Base-by-base conservation (phyloP, 768 basidiomycete genomes). In the Tylopilus rubrobrunneus region DNA sequence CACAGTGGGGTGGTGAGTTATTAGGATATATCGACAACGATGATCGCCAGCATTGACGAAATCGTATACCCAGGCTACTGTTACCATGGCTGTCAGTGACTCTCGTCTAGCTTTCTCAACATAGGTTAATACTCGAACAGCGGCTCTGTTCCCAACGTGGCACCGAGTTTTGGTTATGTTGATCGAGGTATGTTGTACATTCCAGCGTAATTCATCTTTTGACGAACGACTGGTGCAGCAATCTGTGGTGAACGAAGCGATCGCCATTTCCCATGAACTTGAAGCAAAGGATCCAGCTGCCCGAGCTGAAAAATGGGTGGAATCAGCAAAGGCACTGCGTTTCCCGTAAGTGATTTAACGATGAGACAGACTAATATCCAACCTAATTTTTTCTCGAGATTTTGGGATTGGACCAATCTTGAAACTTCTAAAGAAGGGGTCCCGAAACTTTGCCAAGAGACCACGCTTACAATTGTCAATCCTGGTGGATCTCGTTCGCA, bases 111-210 rank as follows among this genome's bases (percentile, higher is more conserved):
- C 6, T 5, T 19, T 45, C 6, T 21, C 1, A 15, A 48, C 6
- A 5, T 7, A 11, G 8, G 8, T 23, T 64, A 39, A 64, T 28
- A 44, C 31, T 28, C 15, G n/a, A 37, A 48, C 25, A 63, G 62
- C 62, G 42, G 51, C 62, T 29, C 23, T 63, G n/a, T 63, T 63
- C 43, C 62, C 62, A 23, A 42, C 62, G 15, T 63, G 62, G 62
- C 62, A 63, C 12, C 58, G 62, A 42, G 42, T 56, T 19, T 39
- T 53, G n/a, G 0, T 57, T 29, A 6, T 63, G 47, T 48, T 63
- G 17, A 15, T 55, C 9, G 62, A 63, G 46, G 62, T 58, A 19
- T 29, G 51, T 47, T 11, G 1, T 10, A 6, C 9, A 21, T 31
- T 45, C 34, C 7, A 4, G 1, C 5, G 9, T 19, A 1, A 29